Percentiles rank a stretch among this genome's conserved stretches.
Evolutionary conservation across 768 basidiomycete species (phyloP).

Genomic region (Agrocybe pediades): DNA sequence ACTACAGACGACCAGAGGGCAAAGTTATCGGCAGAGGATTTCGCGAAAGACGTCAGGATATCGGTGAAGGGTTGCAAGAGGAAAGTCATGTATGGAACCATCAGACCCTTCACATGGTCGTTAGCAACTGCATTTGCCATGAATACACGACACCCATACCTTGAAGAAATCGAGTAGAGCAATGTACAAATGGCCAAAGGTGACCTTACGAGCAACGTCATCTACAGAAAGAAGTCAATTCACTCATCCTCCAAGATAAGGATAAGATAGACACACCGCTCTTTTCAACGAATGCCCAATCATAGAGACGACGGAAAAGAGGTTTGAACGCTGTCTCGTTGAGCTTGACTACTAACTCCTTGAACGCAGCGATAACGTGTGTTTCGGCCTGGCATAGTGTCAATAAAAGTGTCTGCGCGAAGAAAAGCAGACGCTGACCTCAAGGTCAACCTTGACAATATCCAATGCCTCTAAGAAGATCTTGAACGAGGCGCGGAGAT

Average conservation of each 20-base stretch:
- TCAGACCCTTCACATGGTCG: slow-evolving; percentile 56
- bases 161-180: slow-evolving; percentile 87
- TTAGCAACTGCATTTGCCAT: neutral
- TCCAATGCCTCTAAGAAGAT: slow-evolving; percentile 82
- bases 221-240: slow-evolving; percentile 15
- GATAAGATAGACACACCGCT: slow-evolving; percentile 36
- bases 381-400: slow-evolving; percentile 46
- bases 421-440: slow-evolving; percentile 8
- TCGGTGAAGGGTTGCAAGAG: slow-evolving; percentile 69
- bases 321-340: slow-evolving; percentile 92
- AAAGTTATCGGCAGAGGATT: slow-evolving; percentile 32
- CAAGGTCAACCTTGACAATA: slow-evolving; percentile 35
- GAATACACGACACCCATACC: slow-evolving; percentile 39
- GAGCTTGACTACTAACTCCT: slow-evolving; percentile 88
- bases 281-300: slow-evolving; percentile 85
- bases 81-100: slow-evolving; percentile 90
- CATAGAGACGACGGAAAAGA: slow-evolving; percentile 86
- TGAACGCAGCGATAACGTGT: slow-evolving; percentile 69
- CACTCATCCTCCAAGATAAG: neutral
- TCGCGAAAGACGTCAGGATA: slow-evolving; percentile 52
- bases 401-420: neutral
- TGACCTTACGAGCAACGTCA: slow-evolving; percentile 54
- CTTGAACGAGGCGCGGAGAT: slow-evolving; percentile 70
- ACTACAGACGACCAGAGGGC: slow-evolving; percentile 68
- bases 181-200: slow-evolving; percentile 75